Conservation (phyloP, 192 early-diverging fungal genomes). For the Linderina pennispora region DNA sequence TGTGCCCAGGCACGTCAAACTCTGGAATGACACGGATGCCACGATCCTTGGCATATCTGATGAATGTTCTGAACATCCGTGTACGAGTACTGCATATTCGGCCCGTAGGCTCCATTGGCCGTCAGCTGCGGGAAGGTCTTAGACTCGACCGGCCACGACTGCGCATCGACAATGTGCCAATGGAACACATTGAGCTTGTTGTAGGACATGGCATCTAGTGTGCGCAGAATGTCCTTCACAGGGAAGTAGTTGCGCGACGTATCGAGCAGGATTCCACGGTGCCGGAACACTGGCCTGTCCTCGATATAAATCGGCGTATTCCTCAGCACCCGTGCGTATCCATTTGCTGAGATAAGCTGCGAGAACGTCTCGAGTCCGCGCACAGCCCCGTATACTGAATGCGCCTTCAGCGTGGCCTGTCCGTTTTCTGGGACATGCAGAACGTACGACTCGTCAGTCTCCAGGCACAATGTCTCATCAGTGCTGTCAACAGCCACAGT, state of each 20-base stretch:
- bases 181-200: slow-evolving; percentile 77
- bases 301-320: slow-evolving; percentile 53
- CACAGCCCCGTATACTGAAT: slow-evolving; percentile 61
- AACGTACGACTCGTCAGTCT: slow-evolving; percentile 66
- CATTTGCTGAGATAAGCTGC: slow-evolving; percentile 54
- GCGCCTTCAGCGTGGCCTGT: slow-evolving; percentile 50
- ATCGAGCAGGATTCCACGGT: slow-evolving; percentile 63
- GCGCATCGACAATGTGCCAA: slow-evolving; percentile 65
- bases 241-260: slow-evolving; percentile 65
- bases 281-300: slow-evolving; percentile 56
- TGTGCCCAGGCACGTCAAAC: slow-evolving; percentile 81
- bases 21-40: slow-evolving; percentile 86
- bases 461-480: slow-evolving; percentile 46
- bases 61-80: slow-evolving; percentile 61
- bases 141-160: slow-evolving; percentile 67
- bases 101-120: slow-evolving; percentile 58
- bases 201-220: slow-evolving; percentile 60
- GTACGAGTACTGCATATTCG: slow-evolving; percentile 62
- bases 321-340: slow-evolving; percentile 39
- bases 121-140: slow-evolving; percentile 59
- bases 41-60: slow-evolving; percentile 66
- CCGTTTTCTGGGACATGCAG: slow-evolving; percentile 53
- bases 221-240: slow-evolving; percentile 52
- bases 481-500: slow-evolving; percentile 42
- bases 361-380: slow-evolving; percentile 66